Evolutionary conservation across 192 early-diverging fungal genomes (phyloP), one percentile per base, ranked within the genome.

Genomic region (Phlyctochytrium bullatum): DNA sequence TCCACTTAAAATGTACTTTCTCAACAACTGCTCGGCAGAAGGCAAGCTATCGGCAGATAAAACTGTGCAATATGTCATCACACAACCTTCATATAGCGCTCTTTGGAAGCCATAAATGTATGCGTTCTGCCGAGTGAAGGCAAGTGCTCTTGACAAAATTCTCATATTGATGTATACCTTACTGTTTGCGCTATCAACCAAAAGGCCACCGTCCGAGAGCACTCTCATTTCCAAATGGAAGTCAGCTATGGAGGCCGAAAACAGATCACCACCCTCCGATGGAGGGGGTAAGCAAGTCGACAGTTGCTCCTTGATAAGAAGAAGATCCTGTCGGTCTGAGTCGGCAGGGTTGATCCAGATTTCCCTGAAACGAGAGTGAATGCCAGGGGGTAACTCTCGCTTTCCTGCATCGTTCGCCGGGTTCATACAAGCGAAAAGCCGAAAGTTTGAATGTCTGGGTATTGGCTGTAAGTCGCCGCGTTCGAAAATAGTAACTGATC

Each of bases 361-460:
- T 71, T 99, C 97, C 14, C 92, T 93, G 73, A 98, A 98, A 28
- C 96, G 84, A 50, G 86, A 91, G 34, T 95, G 87, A 27, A 99
- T 85, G 14, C 91, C 93, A 16, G 90, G 89, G 3, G 97, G 92
- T 32, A 99, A 79, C 69, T 99, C 93, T 54, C 92, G 87, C 74
- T 99, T 99, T 57, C 96, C 96, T 0, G 96, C 94, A 80, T 99
- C 97, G 31, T 91, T 98, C 23, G 97, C 89, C 33, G 97, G 97
- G 74, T 99, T 99, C 96, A 99, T 99, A 76, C 97, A 99, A 1
- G 91, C 93, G 75, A 99, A 98, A 2, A 99, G 78, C 2, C 97
- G 81, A 81, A 99, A 99, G 36, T 90, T 89, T 4, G 90, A 88
- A 73, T 99, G 97, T 50, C 97, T 86, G 3, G 80, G 71, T 4